Conservation (phyloP, 139 green algal genomes). For the Yamagishiella unicocca region DNA sequence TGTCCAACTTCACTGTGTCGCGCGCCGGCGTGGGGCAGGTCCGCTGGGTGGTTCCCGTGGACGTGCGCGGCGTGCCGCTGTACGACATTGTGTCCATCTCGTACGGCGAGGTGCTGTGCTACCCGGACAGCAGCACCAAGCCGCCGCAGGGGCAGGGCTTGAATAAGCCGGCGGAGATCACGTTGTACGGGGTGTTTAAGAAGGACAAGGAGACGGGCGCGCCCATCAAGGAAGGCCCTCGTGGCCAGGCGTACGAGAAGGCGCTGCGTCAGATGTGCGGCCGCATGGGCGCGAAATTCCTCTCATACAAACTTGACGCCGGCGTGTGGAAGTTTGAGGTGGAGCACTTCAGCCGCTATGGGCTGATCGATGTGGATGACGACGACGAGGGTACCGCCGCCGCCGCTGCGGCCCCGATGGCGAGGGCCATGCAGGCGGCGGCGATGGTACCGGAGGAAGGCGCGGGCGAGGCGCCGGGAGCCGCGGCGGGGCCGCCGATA, state of each 20-base stretch:
- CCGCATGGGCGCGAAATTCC: slow-evolving; percentile 83
- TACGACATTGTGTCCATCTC: slow-evolving; percentile 79
- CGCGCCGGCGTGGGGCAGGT: slow-evolving; percentile 79
- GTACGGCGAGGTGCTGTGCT: slow-evolving; percentile 77
- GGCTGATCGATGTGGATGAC: slow-evolving; percentile 70
- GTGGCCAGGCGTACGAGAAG: slow-evolving; percentile 62
- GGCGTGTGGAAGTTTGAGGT: slow-evolving; percentile 91
- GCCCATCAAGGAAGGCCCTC: slow-evolving; percentile 61
- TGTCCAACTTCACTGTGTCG: slow-evolving; percentile 79
- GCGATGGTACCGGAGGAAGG: slow-evolving; percentile 19
- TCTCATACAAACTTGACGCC: slow-evolving; percentile 79
- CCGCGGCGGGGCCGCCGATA: background rate
- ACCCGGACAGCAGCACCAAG: slow-evolving; percentile 78
- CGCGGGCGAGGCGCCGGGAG: slow-evolving; percentile 16
- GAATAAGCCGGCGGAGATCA: slow-evolving; percentile 87
- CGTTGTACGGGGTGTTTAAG: slow-evolving; percentile 75
- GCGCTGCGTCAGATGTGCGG: slow-evolving; percentile 65
- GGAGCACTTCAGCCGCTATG: slow-evolving; percentile 95
- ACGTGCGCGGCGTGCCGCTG: slow-evolving; percentile 83
- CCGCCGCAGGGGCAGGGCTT: slow-evolving; percentile 85
- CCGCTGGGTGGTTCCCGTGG: slow-evolving; percentile 85
- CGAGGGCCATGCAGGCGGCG: background rate
- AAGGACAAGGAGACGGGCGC: slow-evolving; percentile 73
- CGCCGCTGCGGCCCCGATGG: slow-evolving; percentile 30
- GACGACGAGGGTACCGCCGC: slow-evolving; percentile 66